Percentiles rank a stretch among this genome's conserved stretches.
Conservation (phyloP, 306 rosid species). For the Urtica urens region DNA sequence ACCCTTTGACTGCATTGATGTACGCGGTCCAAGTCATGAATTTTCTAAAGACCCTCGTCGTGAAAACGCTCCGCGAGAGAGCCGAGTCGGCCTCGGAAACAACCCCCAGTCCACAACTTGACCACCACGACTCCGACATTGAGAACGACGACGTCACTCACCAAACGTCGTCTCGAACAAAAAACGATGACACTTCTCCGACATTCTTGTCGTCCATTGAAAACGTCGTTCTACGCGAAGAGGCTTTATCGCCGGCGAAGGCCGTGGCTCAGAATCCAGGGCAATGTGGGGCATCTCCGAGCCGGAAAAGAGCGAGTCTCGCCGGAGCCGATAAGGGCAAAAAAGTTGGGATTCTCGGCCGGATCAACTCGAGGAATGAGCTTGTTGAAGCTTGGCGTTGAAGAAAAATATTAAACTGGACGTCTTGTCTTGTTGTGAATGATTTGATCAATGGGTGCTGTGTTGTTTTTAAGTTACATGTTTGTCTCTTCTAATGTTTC, state of each 20-base stretch:
- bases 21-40: constrained; percentile 98
- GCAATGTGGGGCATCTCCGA: constrained; percentile 33
- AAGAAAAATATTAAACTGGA: no score
- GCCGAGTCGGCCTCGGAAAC: constrained; percentile 58
- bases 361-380: constrained; percentile 69
- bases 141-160: constrained; percentile 56
- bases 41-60: constrained; percentile 80
- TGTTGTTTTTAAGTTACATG: no score
- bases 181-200: constrained; percentile 27
- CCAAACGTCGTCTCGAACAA: constrained; percentile 19
- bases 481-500: no score
- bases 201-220: constrained; percentile 34
- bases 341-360: constrained; percentile 44
- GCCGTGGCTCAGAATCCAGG: constrained; percentile 42
- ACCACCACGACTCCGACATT: constrained; percentile 58
- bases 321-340: constrained; percentile 41
- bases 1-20: constrained; percentile 98
- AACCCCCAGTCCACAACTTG: constrained; percentile 33
- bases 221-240: constrained; percentile 35
- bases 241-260: constrained; percentile 56
- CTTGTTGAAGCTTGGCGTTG: constrained; percentile 90
- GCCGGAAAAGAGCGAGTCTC: constrained; percentile 27
- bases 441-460: no score
- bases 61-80: constrained; percentile 59
- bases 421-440: no score